Evolutionary conservation across 345 rosid genomes (phyloP), one percentile per base, ranked within the genome.

Genomic region (Carallia pectinifolia): DNA sequence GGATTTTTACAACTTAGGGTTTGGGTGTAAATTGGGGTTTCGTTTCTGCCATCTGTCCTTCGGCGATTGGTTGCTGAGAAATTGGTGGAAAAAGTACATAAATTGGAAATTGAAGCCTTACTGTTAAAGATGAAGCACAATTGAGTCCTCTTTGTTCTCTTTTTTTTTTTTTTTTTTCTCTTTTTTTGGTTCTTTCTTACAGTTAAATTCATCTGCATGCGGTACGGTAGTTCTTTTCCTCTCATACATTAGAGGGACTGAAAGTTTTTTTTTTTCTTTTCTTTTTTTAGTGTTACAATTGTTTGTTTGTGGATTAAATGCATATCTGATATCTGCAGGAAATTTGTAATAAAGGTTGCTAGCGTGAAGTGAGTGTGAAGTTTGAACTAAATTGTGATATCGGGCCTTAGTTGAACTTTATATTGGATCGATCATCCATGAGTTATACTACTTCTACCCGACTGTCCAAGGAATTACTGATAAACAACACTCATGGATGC

Each of bases 381-480:
- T 56, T 27, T 56, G 31, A 44, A 44, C 12, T 27, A 5, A 23
- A 19, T 23, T 55, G 31, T 55, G 60, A 72, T 53, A 66, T 62
- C 72, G 69, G 56, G 67, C 12, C 36, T 61, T 44, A n/a, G 58
- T 62, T 39, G 79, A 18, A 27, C 31, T 71, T 74, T 63, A 50
- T 40, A 64, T 60, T 61, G 63, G 63, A 36, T 67, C 65, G 66
- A 44, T 44, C 75, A 68, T 77, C 69, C 47, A 90, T 90, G 91
- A 82, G 81, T 58, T 71, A 76, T 67, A 75, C 79, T 56, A 79
- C 80, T 70, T 81, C 85, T 40, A 37, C 86, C 81, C 86, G 77
- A 75, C 67, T 85, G 71, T 79, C 93, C 53, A 85, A 66, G 52
- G 90, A 88, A 74, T 74, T 80, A 33, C 79, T 80, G 72, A 53